Conservation (phyloP, 2,329 filamentous ascomycete genomes). For the Fusarium longipes region DNA sequence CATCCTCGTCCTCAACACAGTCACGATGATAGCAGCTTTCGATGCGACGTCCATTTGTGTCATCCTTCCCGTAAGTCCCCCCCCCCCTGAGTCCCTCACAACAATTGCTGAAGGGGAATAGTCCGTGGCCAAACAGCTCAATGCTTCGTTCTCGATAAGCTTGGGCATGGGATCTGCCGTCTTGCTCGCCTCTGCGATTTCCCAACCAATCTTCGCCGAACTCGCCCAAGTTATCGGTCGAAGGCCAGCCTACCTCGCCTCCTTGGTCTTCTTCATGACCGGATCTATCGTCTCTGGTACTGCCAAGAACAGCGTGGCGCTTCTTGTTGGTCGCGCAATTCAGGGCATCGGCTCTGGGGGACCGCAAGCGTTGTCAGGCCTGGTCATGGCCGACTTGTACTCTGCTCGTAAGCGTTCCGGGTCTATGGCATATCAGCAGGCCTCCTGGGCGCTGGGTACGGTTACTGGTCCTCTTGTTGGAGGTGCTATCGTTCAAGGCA, state of each 20-base stretch:
- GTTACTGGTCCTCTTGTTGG: constrained; percentile 45
- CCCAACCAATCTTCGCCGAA: constrained; percentile 62
- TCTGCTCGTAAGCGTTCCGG: constrained; percentile 56
- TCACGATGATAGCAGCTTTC: constrained; percentile 42
- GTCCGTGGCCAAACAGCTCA: constrained; percentile 42
- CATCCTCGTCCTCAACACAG: constrained; percentile 36
- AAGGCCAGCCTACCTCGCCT: constrained; percentile 43
- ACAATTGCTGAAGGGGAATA: constrained; percentile 13
- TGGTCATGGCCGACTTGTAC: constrained; percentile 55
- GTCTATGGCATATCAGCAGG: constrained; percentile 53
- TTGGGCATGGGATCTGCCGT: constrained; percentile 69
- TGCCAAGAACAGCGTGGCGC: constrained; percentile 45
- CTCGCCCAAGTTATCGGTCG: constrained; percentile 53
- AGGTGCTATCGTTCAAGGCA: constrained; percentile 34
- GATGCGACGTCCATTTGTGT: constrained; percentile 47
- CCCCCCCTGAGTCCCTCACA: rapidly evolving
- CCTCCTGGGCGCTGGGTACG: constrained; percentile 68
- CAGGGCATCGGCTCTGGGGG: constrained; percentile 54
- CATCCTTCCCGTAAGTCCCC: constrained; percentile 41
- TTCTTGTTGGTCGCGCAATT: constrained; percentile 51
- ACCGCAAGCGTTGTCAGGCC: constrained; percentile 48
- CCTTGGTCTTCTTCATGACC: constrained; percentile 50
- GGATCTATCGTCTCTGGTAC: constrained; percentile 56
- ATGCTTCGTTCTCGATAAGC: constrained; percentile 42
- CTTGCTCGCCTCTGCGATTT: constrained; percentile 71